Conservation (phyloP, 2,329 filamentous ascomycete species). For the Venturia asperata region DNA sequence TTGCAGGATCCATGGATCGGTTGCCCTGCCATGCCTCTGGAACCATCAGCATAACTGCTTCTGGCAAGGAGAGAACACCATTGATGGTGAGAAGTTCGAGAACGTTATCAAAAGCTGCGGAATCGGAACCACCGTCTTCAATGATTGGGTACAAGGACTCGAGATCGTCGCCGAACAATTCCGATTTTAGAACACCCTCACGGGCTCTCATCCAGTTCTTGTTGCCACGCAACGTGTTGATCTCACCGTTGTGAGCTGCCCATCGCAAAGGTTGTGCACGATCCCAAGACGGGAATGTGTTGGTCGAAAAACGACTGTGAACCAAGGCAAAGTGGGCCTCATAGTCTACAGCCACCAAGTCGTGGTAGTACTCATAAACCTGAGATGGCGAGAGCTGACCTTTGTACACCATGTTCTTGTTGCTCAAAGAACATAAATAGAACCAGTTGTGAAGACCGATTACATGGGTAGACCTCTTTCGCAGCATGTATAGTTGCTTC, state of each 20-base stretch:
- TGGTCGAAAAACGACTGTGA: slow-evolving; percentile 95
- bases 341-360: slow-evolving; percentile 93
- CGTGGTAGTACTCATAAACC: slow-evolving; percentile 97
- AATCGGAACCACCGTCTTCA: slow-evolving; percentile 93
- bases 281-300: slow-evolving; percentile 98
- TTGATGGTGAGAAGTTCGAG: slow-evolving; percentile 91
- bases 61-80: slow-evolving; percentile 86
- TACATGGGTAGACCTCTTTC: slow-evolving; percentile 90
- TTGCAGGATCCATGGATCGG: slow-evolving; percentile 81
- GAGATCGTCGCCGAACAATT: slow-evolving; percentile 86
- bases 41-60: slow-evolving; percentile 98
- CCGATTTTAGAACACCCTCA: slow-evolving; percentile 89
- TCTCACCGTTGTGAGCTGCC: slow-evolving; percentile 98
- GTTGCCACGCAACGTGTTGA: slow-evolving; percentile 94
- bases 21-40: slow-evolving; percentile 98
- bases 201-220: slow-evolving; percentile 99
- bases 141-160: slow-evolving; percentile 89
- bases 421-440: slow-evolving; percentile 91
- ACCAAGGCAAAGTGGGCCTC: slow-evolving; percentile 95
- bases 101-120: slow-evolving; percentile 94
- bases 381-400: slow-evolving; percentile 89
- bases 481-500: slow-evolving; percentile 84
- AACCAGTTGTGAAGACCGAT: slow-evolving; percentile 98
- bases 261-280: slow-evolving; percentile 91
- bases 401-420: slow-evolving; percentile 99